Percentiles rank a stretch among this genome's conserved stretches.
Conservation (phyloP, 805 yeast genomes). For the Nakazawaea ernobii region DNA sequence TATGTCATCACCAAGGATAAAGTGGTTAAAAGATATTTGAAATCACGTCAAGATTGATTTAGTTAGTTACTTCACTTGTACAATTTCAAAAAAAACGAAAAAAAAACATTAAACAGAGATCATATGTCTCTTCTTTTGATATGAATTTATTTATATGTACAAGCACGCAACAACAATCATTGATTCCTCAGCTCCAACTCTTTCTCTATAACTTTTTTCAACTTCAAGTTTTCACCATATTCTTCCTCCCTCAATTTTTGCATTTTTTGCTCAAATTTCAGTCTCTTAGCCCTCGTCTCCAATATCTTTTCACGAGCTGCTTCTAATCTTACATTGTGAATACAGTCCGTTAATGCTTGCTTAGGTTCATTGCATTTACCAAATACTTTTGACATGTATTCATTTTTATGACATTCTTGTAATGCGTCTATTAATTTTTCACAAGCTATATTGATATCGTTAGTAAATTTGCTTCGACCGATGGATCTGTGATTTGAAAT, state of each 20-base stretch:
- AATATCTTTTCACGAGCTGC: constrained; percentile 52
- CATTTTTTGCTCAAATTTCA: constrained; percentile 49
- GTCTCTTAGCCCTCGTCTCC: constrained; percentile 51
- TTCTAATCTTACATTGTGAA: constrained; percentile 68
- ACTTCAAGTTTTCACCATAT: constrained; percentile 68
- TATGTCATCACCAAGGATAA: constrained; percentile 89
- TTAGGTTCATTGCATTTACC: constrained; percentile 85
- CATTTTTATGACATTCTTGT: constrained; percentile 79
- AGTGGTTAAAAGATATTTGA: constrained; percentile 79
- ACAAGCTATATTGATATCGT: constrained; percentile 43
- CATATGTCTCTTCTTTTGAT: neutral
- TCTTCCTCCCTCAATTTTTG: constrained; percentile 67
- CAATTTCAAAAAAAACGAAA: neutral
- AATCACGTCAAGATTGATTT: constrained; percentile 87
- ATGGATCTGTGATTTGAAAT: too few relatives aligned
- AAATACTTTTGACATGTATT: constrained; percentile 60
- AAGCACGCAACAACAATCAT: neutral
- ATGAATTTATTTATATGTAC: constrained; percentile 2
- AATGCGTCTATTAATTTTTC: constrained; percentile 78
- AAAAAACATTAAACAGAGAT: neutral
- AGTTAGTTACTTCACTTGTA: neutral
- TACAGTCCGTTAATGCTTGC: constrained; percentile 70
- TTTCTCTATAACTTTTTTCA: constrained; percentile 58
- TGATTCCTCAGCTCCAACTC: constrained; percentile 30
- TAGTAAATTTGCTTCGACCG: neutral